Base-by-base conservation (phyloP, 2,329 filamentous ascomycete genomes). In the Pseudogymnoascus sp. region DNA sequence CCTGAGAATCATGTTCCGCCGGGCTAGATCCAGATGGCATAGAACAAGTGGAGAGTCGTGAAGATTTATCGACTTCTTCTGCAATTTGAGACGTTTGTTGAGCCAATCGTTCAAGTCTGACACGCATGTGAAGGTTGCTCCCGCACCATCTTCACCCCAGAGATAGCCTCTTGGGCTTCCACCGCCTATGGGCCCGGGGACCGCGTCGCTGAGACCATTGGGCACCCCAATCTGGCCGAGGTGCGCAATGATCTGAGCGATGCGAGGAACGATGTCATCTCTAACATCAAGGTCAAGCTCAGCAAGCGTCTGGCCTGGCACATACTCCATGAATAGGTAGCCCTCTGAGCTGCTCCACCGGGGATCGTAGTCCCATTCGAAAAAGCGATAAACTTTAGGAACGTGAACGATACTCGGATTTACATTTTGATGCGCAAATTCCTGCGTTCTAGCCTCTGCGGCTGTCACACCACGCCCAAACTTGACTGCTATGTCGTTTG, bases 251-350 rank as follows among this genome's bases (percentile, higher is more conserved):
- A 70, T 65, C 1, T 66, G 64, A 19, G 67, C 50, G 40, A 71
- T 13, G 1, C 66, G 64, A 9, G 63, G 35, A 31, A 65, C 60
- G 4, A 70, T 65, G 28, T 68, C 66, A 5, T 50, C 31, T 15
- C 61, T 47, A 21, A 23, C 17, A 15, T 62, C 44, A n/a, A 68
- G 33, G 47, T 68, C 65, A 9, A 70, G n/a, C 13, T 66, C 62
- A 2, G 65, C 42, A 31, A 71, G 42, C 11, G 31, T 67, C 65
- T 62, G 64, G 0, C 70, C 67, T 8, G 66, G 64, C 47, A 71
- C 63, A 61, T 71, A 71, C 35, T 71, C 67, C 67, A 70, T 72
- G 47, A 71, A 71, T 3, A 72, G 62, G 26, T 67, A 72, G n/a
- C 69, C 68, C 59, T 31, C 63, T 50, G 21, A 28, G 42, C 42